Evolutionary conservation across 305 asterid species (phyloP).

Genomic region (Solanum chacoense): DNA sequence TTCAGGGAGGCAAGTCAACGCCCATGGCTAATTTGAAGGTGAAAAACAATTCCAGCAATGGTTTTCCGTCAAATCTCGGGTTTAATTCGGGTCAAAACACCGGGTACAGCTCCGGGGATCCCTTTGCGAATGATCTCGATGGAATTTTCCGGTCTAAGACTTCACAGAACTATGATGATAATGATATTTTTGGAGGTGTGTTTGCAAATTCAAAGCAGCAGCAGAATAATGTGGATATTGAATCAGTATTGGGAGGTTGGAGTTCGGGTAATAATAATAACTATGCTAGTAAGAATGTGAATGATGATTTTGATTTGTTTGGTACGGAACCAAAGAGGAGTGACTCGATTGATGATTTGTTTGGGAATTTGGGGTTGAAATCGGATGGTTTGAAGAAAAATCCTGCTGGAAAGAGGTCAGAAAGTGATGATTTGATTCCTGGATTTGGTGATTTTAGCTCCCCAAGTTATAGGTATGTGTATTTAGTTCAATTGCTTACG

Average conservation of each 20-base stretch:
- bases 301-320: conserved; percentile 33
- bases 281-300: conserved; percentile 12
- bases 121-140: conserved; percentile 59
- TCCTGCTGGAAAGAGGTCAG: conserved; percentile 21
- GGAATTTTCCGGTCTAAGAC: conserved; percentile 41
- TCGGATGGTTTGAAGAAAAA: conserved; percentile 8
- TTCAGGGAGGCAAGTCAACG: background rate
- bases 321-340: conserved; percentile 23
- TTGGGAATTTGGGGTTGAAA: conserved; percentile 35
- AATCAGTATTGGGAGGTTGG: conserved; percentile 25
- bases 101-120: background rate
- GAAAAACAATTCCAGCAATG: background rate
- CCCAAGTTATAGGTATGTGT: conserved; percentile 24
- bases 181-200: conserved; percentile 48
- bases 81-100: conserved; percentile 7
- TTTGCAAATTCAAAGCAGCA: conserved; percentile 16
- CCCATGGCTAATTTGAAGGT: background rate
- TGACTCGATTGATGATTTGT: conserved; percentile 35
- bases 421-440: conserved; percentile 41
- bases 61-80: conserved; percentile 13
- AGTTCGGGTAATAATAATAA: conserved; percentile 13
- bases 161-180: conserved; percentile 18
- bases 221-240: conserved; percentile 33
- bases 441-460: conserved; percentile 39
- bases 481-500: background rate